phyloP scores from a whole-genome alignment of 2,329 filamentous ascomycete species.

The Aspergillus udagawae region DNA sequence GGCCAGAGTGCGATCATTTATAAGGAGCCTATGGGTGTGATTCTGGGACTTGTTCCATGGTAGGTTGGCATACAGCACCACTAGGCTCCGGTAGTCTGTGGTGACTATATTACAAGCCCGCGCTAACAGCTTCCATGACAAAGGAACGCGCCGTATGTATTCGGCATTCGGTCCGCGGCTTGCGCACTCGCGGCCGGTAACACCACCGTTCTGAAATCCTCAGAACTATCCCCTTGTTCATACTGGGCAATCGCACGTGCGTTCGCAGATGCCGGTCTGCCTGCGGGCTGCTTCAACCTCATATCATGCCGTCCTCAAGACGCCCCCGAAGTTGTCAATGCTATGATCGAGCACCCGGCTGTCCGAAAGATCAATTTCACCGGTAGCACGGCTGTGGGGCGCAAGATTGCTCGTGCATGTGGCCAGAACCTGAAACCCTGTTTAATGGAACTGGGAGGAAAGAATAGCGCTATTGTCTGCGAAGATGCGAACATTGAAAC shows the following conservation, averaged over 20 bases:
- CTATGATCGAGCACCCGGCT: slow-evolving; percentile 60
- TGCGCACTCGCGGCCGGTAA: slow-evolving; percentile 68
- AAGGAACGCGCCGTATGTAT: slow-evolving; percentile 53
- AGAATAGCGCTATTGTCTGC: slow-evolving; percentile 72
- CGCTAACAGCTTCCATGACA: neutral
- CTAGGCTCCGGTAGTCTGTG: neutral
- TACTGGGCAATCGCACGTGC: slow-evolving; percentile 59
- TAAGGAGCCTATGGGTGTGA: slow-evolving; percentile 72
- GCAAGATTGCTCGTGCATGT: slow-evolving; percentile 63
- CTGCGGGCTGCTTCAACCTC: slow-evolving; percentile 69
- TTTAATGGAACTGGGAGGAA: slow-evolving; percentile 77
- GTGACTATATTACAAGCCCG: neutral
- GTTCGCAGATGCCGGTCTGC: slow-evolving; percentile 69
- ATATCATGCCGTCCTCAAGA: slow-evolving; percentile 59
- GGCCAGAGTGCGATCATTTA: slow-evolving; percentile 60
- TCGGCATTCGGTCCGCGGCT: slow-evolving; percentile 48
- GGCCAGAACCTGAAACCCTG: slow-evolving; percentile 72
- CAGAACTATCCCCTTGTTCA: slow-evolving; percentile 61
- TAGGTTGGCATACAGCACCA: slow-evolving; percentile 31
- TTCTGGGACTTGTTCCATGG: slow-evolving; percentile 77
- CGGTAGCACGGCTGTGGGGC: slow-evolving; percentile 65
- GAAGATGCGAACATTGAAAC: slow-evolving; percentile 70
- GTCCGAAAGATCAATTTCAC: slow-evolving; percentile 75
- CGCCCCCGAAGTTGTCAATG: slow-evolving; percentile 62
- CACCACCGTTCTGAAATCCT: slow-evolving; percentile 67